These are phyloP conservation scores for Backusella morwellensis DNA, from an alignment of 192 early-diverging fungal species.

Conservation along the genomic window DNA sequence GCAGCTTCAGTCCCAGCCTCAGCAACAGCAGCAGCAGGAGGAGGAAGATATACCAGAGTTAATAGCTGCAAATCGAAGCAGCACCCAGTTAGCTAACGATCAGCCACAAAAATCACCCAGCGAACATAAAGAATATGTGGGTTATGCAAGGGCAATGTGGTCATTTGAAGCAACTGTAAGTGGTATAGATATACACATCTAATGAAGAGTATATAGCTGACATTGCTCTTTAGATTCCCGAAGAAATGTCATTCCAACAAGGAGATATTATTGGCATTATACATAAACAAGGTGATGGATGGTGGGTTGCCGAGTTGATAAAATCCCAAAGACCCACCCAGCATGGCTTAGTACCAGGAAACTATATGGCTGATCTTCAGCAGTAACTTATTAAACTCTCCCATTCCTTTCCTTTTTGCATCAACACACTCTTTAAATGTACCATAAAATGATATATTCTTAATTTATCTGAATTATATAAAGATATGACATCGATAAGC, in stretches of 20 bases:
- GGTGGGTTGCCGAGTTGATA: conserved; percentile 55
- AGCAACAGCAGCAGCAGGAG: background rate
- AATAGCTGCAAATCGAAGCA: background rate
- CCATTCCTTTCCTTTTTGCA: background rate
- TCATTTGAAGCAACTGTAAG: conserved; percentile 42
- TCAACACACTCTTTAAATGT: background rate
- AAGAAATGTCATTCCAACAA: conserved; percentile 48
- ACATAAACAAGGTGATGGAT: conserved; percentile 49
- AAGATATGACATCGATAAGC: background rate
- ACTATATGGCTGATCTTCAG: conserved; percentile 27
- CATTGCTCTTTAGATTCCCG: conserved; percentile 32
- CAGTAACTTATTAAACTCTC: background rate
- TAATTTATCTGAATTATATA: background rate
- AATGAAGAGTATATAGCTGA: background rate
- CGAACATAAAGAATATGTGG: background rate
- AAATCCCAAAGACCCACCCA: conserved; percentile 8
- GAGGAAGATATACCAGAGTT: conserved; percentile 3
- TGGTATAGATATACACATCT: background rate
- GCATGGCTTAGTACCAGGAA: conserved; percentile 32
- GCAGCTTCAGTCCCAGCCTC: background rate
- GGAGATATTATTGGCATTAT: conserved; percentile 48
- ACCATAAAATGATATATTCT: background rate
- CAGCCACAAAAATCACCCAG: background rate
- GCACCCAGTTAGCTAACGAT: background rate
- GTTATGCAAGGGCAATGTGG: conserved; percentile 30